Conservation (phyloP, 2,329 filamentous ascomycete species). For the Claviceps citrina region DNA sequence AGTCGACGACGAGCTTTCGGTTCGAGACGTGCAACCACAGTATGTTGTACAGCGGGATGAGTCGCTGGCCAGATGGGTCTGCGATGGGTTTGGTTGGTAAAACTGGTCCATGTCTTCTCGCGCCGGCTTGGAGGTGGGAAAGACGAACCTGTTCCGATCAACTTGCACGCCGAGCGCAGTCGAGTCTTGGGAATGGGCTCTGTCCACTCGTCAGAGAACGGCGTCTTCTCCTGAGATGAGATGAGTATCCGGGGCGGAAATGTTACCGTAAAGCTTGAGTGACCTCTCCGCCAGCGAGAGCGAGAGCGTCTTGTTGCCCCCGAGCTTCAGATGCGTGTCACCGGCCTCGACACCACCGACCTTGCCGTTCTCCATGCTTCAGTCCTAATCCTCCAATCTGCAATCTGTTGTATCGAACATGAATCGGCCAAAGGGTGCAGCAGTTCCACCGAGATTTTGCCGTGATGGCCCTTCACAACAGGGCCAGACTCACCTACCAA, state of each 20-base stretch:
- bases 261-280: constrained; percentile 22
- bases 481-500: no score
- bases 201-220: constrained; percentile 4
- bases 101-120: no score
- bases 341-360: constrained; percentile 1
- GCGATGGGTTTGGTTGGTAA: background rate
- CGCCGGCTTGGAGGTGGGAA: no score
- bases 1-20: constrained; percentile 52
- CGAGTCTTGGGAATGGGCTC: constrained; percentile 4
- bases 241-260: background rate
- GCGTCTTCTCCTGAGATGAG: no score
- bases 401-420: no score
- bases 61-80: constrained; percentile 14
- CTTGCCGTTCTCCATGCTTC: constrained; percentile 9
- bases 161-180: constrained; percentile 5
- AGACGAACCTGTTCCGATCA: constrained; percentile 4
- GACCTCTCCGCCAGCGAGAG: constrained; percentile 14
- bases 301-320: constrained; percentile 18
- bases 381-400: background rate
- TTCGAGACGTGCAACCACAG: constrained; percentile 60
- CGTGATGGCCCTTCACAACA: no score
- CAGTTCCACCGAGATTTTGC: no score
- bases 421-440: no score
- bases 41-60: constrained; percentile 66
- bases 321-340: constrained; percentile 17